Evolutionary conservation across 257 asterid genomes (phyloP).

Genomic region (Solanum lycopersicoides): DNA sequence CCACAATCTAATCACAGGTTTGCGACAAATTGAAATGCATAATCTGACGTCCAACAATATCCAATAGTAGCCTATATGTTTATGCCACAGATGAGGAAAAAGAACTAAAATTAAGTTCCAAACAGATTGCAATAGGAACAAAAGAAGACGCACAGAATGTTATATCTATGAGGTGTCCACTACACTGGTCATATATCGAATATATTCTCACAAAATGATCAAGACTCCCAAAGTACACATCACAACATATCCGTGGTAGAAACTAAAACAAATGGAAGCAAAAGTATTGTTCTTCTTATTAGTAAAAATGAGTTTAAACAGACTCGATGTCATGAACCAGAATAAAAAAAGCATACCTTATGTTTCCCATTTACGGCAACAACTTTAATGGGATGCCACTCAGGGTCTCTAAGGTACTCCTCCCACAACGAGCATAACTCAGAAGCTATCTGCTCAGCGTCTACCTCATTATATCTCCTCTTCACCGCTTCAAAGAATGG

Average conservation of each 20-base stretch:
- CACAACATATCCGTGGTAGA: not conserved
- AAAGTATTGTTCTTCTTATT: not conserved
- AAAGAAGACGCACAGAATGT: not conserved
- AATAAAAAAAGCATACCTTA: constrained; percentile 32
- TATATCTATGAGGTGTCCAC: not conserved
- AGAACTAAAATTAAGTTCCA: not conserved
- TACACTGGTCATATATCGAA: not conserved
- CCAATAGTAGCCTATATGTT: not conserved
- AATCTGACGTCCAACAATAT: not conserved
- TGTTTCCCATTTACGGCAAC: constrained; percentile 35
- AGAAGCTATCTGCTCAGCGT: constrained; percentile 71
- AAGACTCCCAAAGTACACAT: not conserved
- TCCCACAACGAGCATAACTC: constrained; percentile 85
- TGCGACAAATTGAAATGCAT: not conserved
- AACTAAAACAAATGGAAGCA: not conserved
- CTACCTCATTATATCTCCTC: constrained; percentile 45
- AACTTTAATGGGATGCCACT: constrained; percentile 85
- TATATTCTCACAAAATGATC: not conserved
- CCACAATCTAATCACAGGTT: not conserved
- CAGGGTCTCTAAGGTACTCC: constrained; percentile 90
- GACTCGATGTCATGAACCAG: not conserved
- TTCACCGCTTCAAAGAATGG: constrained; percentile 54
- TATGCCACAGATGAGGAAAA: not conserved
- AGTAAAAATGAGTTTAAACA: not conserved
- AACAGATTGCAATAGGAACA: not conserved